Base-by-base conservation (phyloP, 2,329 filamentous ascomycete species). In the Macrophomina pseudophaseolina region DNA sequence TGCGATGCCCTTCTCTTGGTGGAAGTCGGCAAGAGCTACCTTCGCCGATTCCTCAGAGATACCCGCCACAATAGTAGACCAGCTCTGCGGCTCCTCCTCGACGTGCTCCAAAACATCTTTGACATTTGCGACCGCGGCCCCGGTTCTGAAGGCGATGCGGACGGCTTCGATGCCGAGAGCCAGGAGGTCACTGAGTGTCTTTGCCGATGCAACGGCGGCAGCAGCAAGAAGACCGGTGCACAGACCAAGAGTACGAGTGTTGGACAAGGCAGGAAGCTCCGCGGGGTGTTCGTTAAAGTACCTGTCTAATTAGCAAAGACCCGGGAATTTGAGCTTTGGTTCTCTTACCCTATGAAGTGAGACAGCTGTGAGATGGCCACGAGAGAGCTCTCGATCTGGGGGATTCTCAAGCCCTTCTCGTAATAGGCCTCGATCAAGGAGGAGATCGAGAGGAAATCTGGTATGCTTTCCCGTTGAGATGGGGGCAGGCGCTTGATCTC, bases 211-310 rank as follows among this genome's bases (percentile, higher is more conserved):
- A 66, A 91, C 85, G 16, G 88, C 89, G 12, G 86, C 82, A n/a
- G 87, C 89, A n/a, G 89, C 88, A 71, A 91, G 86, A 28, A 90
- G 82, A 62, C 90, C 90, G 48, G 88, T 90, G 81, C 89, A 91
- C 51, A 91, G 83, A 67, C 88, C 89, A 33, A 90, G 82, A 30
- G 89, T 80, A 72, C 84, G 76, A 18, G 80, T 81, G 74, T 78
- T 87, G 76, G 73, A 81, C 73, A 74, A 83, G 75, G 72, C 79
- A 68, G 73, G 85, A 74, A 76, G 80, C 77, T 83, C 87, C 80
- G 76, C 83, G 74, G 77, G 85, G 81, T 81, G 87, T 78, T 83
- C 82, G 38, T 78, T 78, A 70, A 81, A 85, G 74, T 83, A 84
- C 48, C 68, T 74, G 56, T 8, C 14, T 33, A 56, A 73, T 81